phyloP scores from a whole-genome alignment of 2,329 filamentous ascomycete genomes.

The Trichoderma hamatum region DNA sequence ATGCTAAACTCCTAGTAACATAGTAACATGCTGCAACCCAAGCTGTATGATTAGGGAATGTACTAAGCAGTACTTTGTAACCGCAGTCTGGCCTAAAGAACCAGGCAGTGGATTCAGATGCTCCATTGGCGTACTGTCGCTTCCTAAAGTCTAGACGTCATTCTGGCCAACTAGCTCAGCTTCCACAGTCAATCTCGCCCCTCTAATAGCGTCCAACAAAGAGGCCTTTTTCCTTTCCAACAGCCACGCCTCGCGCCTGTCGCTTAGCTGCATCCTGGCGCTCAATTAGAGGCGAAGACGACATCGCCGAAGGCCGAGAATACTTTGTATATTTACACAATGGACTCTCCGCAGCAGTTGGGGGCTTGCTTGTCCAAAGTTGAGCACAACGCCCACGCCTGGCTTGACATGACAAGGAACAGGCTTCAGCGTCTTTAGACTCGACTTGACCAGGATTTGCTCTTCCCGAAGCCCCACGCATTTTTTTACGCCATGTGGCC shows the following conservation, averaged over 20 bases:
- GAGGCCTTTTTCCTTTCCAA: background rate
- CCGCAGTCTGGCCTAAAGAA: background rate
- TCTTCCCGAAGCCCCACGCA: conserved; percentile 23
- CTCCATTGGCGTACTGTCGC: conserved; percentile 2
- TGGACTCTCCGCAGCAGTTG: conserved; percentile 16
- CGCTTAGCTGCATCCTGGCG: background rate
- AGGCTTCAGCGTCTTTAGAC: conserved; percentile 9
- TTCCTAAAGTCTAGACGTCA: conserved; percentile 16
- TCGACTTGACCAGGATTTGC: conserved; percentile 6
- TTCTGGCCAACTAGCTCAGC: background rate
- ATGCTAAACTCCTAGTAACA: background rate
- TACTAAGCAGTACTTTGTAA: background rate
- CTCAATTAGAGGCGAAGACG: background rate
- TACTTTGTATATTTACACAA: background rate
- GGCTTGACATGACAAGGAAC: conserved; percentile 15
- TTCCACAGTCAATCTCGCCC: conserved; percentile 12
- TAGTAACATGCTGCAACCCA: too few relatives aligned
- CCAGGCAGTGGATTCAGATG: background rate
- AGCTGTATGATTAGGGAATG: background rate
- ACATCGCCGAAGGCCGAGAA: conserved; percentile 21
- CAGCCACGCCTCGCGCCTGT: background rate
- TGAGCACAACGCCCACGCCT: conserved; percentile 2
- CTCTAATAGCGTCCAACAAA: background rate
- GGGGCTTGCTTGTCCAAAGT: background rate
- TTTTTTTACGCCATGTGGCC: conserved; percentile 16